Evolutionary conservation across 495 filamentous ascomycete species (phyloP), one percentile per base, ranked within the genome.

Genomic region (Thozetella sp.): DNA sequence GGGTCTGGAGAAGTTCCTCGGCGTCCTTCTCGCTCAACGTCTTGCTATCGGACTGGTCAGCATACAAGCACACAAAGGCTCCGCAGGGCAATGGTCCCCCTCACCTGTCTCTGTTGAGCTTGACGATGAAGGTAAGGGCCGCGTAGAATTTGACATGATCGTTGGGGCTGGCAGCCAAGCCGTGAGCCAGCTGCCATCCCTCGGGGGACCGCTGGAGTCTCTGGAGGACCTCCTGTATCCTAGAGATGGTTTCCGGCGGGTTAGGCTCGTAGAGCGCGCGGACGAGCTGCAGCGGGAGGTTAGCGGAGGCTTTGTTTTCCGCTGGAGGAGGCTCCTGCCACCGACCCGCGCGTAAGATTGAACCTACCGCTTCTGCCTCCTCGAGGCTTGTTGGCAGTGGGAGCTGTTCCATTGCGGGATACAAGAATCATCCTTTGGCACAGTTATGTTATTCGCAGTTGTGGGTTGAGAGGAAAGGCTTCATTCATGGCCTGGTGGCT

Each of bases 121-220:
- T 97, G 51, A 97, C 88, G 17, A 89, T 95, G 65, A 97, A 92
- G 0, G 93, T 97, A 60, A 96, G 80, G 26, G 94, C 95, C n/a
- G 90, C 95, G 70, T 93, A 97, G 77, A 97, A 99, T 43, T 90
- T 86, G 65, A 93, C 86, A 53, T 93, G 86, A 25, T 88, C 82
- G 63, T 87, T 85, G 2, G 82, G 75, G 60, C 81, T 85, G 26
- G 75, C 67, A 20, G 97, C 75, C 13, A 98, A 80, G 19, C 81
- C 82, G 66, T 93, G 85, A 10, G 92, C 93, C 17, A 98, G 79
- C 56, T 90, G 82, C 94, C 93, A 98, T 54, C 93, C 95, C 66
- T 91, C 78, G 0, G 87, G 78, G 4, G 90, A 89, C 63, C 85
- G 85, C 66, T 97, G 93, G 2, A 97, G 77, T 30, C 77, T 73